These are phyloP conservation scores for Vachellia collinsii DNA, from an alignment of 306 rosid species.

Conservation along the genomic window DNA sequence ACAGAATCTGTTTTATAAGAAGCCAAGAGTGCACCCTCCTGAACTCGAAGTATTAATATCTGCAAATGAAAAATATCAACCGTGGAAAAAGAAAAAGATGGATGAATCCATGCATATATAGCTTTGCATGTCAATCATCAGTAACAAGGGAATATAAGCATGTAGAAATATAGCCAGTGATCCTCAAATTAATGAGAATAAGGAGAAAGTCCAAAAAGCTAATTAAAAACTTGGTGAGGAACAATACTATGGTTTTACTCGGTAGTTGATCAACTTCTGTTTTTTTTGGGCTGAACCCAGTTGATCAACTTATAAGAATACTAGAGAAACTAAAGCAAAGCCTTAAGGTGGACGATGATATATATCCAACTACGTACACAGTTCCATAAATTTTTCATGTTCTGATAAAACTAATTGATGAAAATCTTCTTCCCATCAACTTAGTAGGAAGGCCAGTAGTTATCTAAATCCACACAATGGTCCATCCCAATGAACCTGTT, in stretches of 20 bases:
- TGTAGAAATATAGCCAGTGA: not conserved
- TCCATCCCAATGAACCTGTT: constrained; percentile 71
- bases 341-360: constrained; percentile 12
- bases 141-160: not conserved
- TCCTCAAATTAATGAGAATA: not conserved
- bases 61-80: not conserved
- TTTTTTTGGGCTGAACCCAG: not conserved
- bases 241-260: constrained; percentile 24
- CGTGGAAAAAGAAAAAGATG: not conserved
- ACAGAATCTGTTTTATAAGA: not conserved
- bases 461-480: constrained; percentile 76
- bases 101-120: not conserved
- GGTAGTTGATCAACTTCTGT: not conserved
- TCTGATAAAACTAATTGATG: not conserved
- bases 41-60: not conserved
- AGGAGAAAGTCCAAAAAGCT: constrained; percentile 14
- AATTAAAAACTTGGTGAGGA: constrained; percentile 6
- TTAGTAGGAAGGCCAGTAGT: constrained; percentile 77
- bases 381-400: constrained; percentile 3
- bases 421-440: constrained; percentile 1
- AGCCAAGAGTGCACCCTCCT: not conserved
- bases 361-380: constrained; percentile 16
- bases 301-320: constrained; percentile 1
- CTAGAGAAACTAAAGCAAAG: not conserved
- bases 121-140: not conserved